A percentile compares a stretch with the other conserved stretches of the same genome.
Evolutionary conservation across 345 rosid species (phyloP).

Genomic region (Firmiana major): DNA sequence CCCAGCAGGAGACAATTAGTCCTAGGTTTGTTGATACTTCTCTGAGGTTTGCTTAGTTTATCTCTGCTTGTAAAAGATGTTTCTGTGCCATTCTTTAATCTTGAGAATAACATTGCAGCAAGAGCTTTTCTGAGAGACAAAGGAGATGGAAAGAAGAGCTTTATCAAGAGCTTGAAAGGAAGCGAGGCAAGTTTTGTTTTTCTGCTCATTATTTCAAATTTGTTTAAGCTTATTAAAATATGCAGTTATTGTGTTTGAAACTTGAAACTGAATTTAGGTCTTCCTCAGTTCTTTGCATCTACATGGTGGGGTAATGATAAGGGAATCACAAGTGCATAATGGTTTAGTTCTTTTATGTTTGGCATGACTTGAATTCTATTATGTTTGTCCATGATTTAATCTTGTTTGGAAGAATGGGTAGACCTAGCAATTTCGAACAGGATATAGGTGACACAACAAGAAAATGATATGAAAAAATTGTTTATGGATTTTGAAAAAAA

Average conservation of each 20-base stretch:
- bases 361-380: not conserved
- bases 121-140: constrained; percentile 61
- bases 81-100: not conserved
- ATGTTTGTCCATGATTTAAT: not conserved
- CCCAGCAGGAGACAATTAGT: constrained; percentile 36
- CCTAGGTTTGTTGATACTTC: constrained; percentile 44
- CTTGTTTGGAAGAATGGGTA: not conserved
- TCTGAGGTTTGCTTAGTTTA: constrained; percentile 9
- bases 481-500: too few species aligned
- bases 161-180: constrained; percentile 69
- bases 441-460: too few species aligned
- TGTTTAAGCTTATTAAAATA: not conserved
- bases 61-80: not conserved
- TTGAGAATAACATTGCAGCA: constrained; percentile 24
- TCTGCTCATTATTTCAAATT: not conserved
- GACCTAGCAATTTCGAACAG: too few species aligned
- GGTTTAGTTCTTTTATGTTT: too few species aligned
- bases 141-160: constrained; percentile 89
- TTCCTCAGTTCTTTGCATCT: not conserved
- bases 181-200: constrained; percentile 47
- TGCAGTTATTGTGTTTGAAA: not conserved
- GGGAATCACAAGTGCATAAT: too few species aligned
- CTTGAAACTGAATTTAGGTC: not conserved
- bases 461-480: too few species aligned
- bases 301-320: not conserved